Base-by-base conservation (phyloP, 2,329 filamentous ascomycete species). In the Ascochyta pisi region DNA sequence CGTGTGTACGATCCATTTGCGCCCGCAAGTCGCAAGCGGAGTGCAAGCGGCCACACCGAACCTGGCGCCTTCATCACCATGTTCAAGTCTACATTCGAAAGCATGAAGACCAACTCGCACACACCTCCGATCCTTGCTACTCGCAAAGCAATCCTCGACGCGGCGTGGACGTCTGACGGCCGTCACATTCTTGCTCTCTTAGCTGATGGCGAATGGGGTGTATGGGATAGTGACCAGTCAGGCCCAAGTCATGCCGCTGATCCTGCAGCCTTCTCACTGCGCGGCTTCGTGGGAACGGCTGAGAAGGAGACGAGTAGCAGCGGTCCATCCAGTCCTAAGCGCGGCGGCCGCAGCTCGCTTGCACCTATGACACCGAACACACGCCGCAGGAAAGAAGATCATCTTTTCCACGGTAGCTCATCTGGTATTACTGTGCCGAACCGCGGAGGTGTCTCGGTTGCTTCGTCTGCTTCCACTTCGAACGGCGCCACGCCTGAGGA, bases 1-100 rank as follows among this genome's bases (percentile, higher is more conserved):
- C 84, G 85, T 49, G 76, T 88, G 13, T 86, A 84, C 64, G 82
- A 86, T 49, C 82, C 81, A 24, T 79, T 85, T 29, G 75, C 80
- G 15, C 67, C 64, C 15, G 50, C 63, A 2, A 60, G 43, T 29
- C 65, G 58, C 41, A 71, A 65, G 38, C 68, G 65, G 33, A 64
- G 56, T 26, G 34, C 59, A 48, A 61, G 54, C 33, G 57, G 61
- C 15, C 57, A 57, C 6, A 42, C 52, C 6, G 66, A 74, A 15
- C 22, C 52, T 44, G 70, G 70, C 10, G 64, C 66, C 23, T 77
- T 72, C 52, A 56, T 76, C 6, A 61, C 64, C 19, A 65, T 70
- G 13, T 77, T 76, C 41, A 66, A 64, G 41, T 68, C 74, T 35
- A 63, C 62, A 4, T 77, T 75, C 45, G 72, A 71, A 34, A 54